Evolutionary conservation across 768 basidiomycete species (phyloP).

Genomic region (Asterophora lycoperdoides): DNA sequence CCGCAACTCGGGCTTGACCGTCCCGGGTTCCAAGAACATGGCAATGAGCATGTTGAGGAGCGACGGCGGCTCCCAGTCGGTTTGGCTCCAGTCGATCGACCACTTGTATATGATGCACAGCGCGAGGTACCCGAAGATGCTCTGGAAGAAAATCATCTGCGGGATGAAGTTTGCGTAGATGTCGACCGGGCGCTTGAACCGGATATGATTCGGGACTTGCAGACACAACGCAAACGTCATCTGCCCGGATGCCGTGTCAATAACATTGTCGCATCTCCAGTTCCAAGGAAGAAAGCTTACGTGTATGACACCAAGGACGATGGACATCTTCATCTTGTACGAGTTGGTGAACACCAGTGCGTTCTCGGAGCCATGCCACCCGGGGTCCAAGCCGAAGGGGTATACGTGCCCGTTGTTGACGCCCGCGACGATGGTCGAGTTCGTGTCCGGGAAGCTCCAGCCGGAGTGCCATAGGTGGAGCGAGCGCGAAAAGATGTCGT

Average conservation of each 20-base stretch:
- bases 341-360: slow-evolving; percentile 92
- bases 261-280: background rate
- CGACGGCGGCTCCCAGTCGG: slow-evolving; percentile 72
- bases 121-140: slow-evolving; percentile 95
- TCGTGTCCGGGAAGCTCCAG: slow-evolving; percentile 68
- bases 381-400: slow-evolving; percentile 91
- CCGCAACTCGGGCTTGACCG: slow-evolving; percentile 59
- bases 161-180: slow-evolving; percentile 96
- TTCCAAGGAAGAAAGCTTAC: slow-evolving; percentile 42
- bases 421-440: slow-evolving; percentile 42
- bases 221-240: slow-evolving; percentile 99
- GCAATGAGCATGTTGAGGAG: slow-evolving; percentile 93
- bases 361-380: slow-evolving; percentile 93
- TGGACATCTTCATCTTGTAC: slow-evolving; percentile 99
- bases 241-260: slow-evolving; percentile 37
- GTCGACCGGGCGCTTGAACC: slow-evolving; percentile 81
- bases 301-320: slow-evolving; percentile 93
- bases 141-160: slow-evolving; percentile 95
- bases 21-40: slow-evolving; percentile 93
- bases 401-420: slow-evolving; percentile 68
- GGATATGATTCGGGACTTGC: slow-evolving; percentile 93
- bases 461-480: slow-evolving; percentile 85
- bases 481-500: slow-evolving; percentile 96
- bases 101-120: slow-evolving; percentile 97
- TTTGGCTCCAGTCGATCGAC: slow-evolving; percentile 84